phyloP scores from a whole-genome alignment of 2,329 filamentous ascomycete genomes.

The Colletotrichum sp. region DNA sequence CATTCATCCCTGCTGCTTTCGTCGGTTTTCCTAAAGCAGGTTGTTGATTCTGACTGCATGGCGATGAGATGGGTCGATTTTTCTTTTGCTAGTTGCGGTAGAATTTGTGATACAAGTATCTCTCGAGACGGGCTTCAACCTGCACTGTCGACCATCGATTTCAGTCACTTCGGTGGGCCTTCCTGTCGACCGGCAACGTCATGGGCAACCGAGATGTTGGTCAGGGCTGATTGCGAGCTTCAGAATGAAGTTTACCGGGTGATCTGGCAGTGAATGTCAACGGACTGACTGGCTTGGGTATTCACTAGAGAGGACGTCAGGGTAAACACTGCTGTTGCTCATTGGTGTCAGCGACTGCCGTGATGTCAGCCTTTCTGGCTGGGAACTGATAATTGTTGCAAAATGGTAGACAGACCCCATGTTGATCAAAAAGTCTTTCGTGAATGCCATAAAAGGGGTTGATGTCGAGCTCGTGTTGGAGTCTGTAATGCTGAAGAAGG shows the following conservation, averaged over 20 bases:
- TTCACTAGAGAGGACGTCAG: background rate
- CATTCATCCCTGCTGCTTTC: background rate
- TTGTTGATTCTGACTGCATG: background rate
- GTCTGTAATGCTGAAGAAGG: background rate
- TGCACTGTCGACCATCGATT: background rate
- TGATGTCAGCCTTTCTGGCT: background rate
- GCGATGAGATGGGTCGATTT: constrained; percentile 7
- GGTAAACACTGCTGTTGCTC: background rate
- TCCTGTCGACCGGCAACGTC: background rate
- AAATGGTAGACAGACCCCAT: background rate
- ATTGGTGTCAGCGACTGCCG: background rate
- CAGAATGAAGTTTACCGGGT: background rate
- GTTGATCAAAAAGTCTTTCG: background rate
- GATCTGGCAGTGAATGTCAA: background rate
- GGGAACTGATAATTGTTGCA: background rate
- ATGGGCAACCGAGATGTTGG: background rate
- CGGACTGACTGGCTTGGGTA: background rate
- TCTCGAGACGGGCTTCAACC: background rate
- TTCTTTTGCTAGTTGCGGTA: background rate
- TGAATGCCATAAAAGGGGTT: background rate
- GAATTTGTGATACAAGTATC: background rate
- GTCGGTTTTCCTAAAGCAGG: background rate
- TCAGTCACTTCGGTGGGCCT: background rate
- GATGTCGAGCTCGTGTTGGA: background rate
- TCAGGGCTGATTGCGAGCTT: background rate